Evolutionary conservation across 148 eudicot genomes (phyloP).

Genomic region (Rhododendron griersonianum): DNA sequence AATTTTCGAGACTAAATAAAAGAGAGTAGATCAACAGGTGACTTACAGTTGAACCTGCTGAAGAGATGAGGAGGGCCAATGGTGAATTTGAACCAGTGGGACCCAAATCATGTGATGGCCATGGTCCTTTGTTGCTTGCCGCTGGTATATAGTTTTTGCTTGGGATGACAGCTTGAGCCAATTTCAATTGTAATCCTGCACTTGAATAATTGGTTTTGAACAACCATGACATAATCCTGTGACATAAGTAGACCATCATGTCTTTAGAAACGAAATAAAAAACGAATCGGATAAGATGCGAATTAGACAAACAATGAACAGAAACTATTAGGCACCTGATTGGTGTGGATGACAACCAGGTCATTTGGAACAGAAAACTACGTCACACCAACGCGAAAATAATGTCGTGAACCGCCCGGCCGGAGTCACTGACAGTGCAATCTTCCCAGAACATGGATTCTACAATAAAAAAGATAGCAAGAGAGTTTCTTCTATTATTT

Average conservation of each 20-base stretch:
- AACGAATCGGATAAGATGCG: background rate
- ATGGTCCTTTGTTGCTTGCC: background rate
- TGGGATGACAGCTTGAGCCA: background rate
- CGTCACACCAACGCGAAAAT: background rate
- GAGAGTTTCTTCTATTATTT: background rate
- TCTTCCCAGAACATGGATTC: background rate
- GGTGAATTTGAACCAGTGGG: background rate
- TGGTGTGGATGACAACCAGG: background rate
- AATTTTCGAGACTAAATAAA: background rate
- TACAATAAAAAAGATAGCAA: background rate
- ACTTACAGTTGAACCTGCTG: background rate
- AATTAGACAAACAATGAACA: background rate
- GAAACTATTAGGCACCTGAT: background rate
- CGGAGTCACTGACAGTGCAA: background rate
- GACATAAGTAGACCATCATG: background rate
- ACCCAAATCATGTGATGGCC: background rate
- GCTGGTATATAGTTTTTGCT: background rate
- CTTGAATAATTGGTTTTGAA: background rate
- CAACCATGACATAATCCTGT: background rate
- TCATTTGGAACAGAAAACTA: background rate
- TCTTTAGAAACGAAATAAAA: background rate
- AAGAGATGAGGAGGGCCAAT: background rate
- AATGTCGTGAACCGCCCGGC: background rate
- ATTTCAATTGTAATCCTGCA: background rate
- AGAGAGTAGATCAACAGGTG: background rate